phyloP scores from a whole-genome alignment of 169 alveolate genomes.

The Plasmodium inui region DNA sequence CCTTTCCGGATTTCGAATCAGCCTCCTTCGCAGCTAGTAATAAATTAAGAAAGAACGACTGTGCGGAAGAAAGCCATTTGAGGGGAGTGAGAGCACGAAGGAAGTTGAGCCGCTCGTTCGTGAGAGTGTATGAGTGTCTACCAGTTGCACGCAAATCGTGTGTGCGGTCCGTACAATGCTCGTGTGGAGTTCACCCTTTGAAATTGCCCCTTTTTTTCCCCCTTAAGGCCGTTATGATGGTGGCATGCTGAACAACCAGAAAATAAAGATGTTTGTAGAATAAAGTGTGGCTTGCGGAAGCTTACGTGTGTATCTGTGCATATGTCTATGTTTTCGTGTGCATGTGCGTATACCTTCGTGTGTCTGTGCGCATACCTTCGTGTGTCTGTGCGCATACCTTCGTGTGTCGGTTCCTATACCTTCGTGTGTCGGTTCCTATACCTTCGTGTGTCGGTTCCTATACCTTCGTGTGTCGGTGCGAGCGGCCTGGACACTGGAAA shows the following conservation, averaged over 20 bases:
- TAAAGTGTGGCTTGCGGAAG: slow-evolving; percentile 10
- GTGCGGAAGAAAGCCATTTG: neutral
- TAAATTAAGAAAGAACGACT: neutral
- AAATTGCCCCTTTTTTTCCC: slow-evolving; percentile 4
- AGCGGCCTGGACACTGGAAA: neutral
- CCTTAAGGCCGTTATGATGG: slow-evolving; percentile 60
- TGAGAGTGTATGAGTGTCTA: neutral
- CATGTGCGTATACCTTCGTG: neutral
- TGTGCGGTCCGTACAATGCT: neutral
- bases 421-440: too few relatives aligned
- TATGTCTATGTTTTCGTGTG: neutral
- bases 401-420: neutral
- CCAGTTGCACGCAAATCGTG: neutral
- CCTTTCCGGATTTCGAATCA: slow-evolving; percentile 55
- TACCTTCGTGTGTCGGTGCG: neutral
- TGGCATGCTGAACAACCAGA: slow-evolving; percentile 62
- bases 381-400: neutral
- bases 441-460: too few relatives aligned
- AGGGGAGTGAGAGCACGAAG: neutral
- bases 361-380: neutral
- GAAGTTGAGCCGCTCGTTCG: neutral
- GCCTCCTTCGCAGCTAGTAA: slow-evolving; percentile 71
- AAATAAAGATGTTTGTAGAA: slow-evolving; percentile 68
- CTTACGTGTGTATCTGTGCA: neutral
- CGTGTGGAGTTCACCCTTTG: neutral